Percentiles rank a stretch among this genome's conserved stretches.
phyloP scores from a whole-genome alignment of 179 eudicot species.

The Spinacia oleracea region DNA sequence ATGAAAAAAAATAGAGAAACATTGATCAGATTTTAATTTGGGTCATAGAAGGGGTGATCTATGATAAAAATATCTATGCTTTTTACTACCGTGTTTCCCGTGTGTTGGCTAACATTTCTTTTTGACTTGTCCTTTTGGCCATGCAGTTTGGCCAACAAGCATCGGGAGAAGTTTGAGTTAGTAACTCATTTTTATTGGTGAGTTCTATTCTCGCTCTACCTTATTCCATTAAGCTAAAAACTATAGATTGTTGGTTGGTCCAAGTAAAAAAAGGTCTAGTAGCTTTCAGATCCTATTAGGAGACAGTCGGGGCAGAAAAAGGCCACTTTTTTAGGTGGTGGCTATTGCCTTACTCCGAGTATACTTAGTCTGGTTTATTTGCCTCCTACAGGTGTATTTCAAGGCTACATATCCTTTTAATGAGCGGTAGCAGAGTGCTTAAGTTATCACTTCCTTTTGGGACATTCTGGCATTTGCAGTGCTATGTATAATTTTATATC shows the following conservation, averaged over 20 bases:
- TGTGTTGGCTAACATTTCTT: no score
- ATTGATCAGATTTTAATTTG: background rate
- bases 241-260: no score
- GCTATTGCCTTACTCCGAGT: conserved; percentile 8
- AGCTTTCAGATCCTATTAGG: no score
- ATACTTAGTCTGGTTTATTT: conserved; percentile 16
- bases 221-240: no score
- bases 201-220: no score
- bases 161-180: no score
- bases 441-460: conserved; percentile 98
- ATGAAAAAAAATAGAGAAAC: background rate
- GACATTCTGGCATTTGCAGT: conserved; percentile 74
- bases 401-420: conserved; percentile 96
- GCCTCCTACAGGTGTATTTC: conserved; percentile 69
- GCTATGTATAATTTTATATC: conserved; percentile 85
- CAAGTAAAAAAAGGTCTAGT: no score
- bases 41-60: background rate
- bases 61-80: no score
- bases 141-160: no score
- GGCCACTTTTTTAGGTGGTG: conserved; percentile 5
- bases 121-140: no score
- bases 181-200: no score
- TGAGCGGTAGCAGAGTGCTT: conserved; percentile 95
- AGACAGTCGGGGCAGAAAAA: no score
- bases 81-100: background rate